A percentile compares a stretch with the other conserved stretches of the same genome.
Conservation (phyloP, 352 stramenopile genomes). For the Pythium phragmiticola region DNA sequence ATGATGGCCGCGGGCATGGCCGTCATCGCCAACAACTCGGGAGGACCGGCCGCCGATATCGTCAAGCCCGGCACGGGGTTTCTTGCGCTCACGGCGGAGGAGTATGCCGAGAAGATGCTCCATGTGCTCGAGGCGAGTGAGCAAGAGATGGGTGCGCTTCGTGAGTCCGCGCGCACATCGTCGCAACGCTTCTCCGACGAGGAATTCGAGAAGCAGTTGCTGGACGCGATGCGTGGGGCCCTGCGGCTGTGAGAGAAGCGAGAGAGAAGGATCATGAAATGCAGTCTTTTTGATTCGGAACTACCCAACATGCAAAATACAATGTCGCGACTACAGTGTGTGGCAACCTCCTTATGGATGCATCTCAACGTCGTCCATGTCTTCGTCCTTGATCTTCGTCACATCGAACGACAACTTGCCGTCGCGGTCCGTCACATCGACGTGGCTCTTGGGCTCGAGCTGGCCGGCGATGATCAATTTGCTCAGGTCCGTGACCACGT, state of each 20-base stretch:
- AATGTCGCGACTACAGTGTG: too few relatives aligned
- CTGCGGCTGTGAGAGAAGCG: slow-evolving; percentile 5
- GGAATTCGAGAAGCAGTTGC: slow-evolving; percentile 64
- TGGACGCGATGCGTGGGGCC: slow-evolving; percentile 31
- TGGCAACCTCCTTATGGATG: slow-evolving; percentile 17
- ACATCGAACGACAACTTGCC: slow-evolving; percentile 58
- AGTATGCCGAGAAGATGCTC: slow-evolving; percentile 88
- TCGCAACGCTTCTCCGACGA: slow-evolving; percentile 74
- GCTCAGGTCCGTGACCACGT: slow-evolving; percentile 90
- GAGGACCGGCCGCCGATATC: slow-evolving; percentile 94
- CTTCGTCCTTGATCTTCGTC: slow-evolving; percentile 46
- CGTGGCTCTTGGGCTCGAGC: slow-evolving; percentile 63
- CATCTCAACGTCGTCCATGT: slow-evolving; percentile 9
- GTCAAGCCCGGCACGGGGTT: slow-evolving; percentile 78
- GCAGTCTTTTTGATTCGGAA: not conserved
- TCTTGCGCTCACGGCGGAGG: slow-evolving; percentile 82
- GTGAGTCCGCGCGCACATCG: slow-evolving; percentile 39
- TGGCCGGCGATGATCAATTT: slow-evolving; percentile 62
- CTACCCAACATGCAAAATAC: too few relatives aligned
- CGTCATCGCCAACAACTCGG: slow-evolving; percentile 96
- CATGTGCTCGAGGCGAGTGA: slow-evolving; percentile 44
- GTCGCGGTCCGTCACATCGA: slow-evolving; percentile 47
- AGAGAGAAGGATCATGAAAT: not conserved
- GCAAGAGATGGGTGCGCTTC: slow-evolving; percentile 37
- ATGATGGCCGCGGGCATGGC: slow-evolving; percentile 98